Base-by-base conservation (phyloP, 140 eudicot species). In the Flaveria floridana region DNA sequence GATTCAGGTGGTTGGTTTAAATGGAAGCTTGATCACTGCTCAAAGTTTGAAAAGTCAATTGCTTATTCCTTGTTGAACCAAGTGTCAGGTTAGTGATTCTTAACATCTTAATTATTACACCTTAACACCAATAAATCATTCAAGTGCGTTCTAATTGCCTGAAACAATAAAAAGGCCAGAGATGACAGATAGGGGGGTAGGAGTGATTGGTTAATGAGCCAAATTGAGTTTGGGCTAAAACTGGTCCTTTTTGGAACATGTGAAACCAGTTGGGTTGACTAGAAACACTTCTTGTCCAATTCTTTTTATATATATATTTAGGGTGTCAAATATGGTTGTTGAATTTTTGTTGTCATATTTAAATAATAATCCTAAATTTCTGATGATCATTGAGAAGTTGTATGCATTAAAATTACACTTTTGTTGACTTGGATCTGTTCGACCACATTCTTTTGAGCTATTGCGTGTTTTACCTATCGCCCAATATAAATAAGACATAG, bases 41-140 rank as follows among this genome's bases (percentile, higher is more conserved):
- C 85, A 25, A 85, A 86, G 69, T 94, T 94, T 61, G 99, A 90
- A 79, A 85, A 81, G 75, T 80, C 96, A 16, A 74, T 88, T 80
- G 95, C 99, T 34, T 85, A 44, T 81, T 92, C 97, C 47, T 77
- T 94, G 71, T 83, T 94, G 85, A 85, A 87, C 82, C 99, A 94
- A 86, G 99, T 93, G 18, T 83, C 97, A 83, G 99, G 99, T 90
- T 76, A 19, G 86, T 82, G 58, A 18, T 58, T 63, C 20, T 63
- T 74, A 39, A 39, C 41, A 14, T 76, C 62, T 62, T 42, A 9
- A 44, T 65, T 18, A 8, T 48, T 68, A 44, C 30, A 52, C 23
- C 20, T 18, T 68, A 57, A 44, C 46, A 52, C n/a, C 20, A 44
- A 57, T 26, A 56, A 39, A n/a, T 59, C 39, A 52, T 78, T 65